Base-by-base conservation (phyloP, 192 early-diverging fungal genomes). In the Entomortierella beljakovae region DNA sequence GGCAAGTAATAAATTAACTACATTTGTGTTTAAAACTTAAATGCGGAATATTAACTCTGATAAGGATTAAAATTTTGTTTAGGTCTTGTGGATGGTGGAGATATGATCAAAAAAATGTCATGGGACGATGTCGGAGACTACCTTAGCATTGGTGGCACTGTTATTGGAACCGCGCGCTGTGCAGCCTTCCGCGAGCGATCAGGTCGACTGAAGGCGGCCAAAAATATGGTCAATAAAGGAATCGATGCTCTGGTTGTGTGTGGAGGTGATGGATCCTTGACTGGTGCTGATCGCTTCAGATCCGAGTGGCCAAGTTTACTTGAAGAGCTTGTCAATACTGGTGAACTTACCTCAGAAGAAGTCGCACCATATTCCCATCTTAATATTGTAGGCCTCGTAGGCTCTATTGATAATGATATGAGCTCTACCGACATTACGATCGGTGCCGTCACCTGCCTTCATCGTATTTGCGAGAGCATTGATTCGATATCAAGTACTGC, bases 361-460 rank as follows among this genome's bases (percentile, higher is more conserved):
- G 91, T 85, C n/a, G 71, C 80, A 13, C 75, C 80, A 20, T 88
- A 91, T 68, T 70, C 84, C 6, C 82, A 92, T 59, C 87, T 99
- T 66, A 96, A 92, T 46, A 97, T 99, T 76, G 97, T 99, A 22
- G 97, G 97, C 6, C 82, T 99, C 61, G 97, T 99, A 15, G 96
- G 97, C 10, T 95, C 94, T 4, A 99, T 99, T 68, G 97, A 99
- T 83, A 99, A 99, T 53, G 97, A 99, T 69, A 88, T 94, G 88
- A 87, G 89, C 25, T 88, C 85, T 25, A 92, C 93, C 1, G 97
- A 99, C 68, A 95, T 98, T 70, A 99, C 97, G 6, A 99, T 99
- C 69, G 97, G 97, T 40, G 95, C 96, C 15, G 90, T 92, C 57
- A 97, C 95, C 1, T 92, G 94, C 43, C 90, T 99, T 43, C 94